Evolutionary conservation across 73 alveolate species (phyloP).

Genomic region (Tetrahymena elliotti): DNA sequence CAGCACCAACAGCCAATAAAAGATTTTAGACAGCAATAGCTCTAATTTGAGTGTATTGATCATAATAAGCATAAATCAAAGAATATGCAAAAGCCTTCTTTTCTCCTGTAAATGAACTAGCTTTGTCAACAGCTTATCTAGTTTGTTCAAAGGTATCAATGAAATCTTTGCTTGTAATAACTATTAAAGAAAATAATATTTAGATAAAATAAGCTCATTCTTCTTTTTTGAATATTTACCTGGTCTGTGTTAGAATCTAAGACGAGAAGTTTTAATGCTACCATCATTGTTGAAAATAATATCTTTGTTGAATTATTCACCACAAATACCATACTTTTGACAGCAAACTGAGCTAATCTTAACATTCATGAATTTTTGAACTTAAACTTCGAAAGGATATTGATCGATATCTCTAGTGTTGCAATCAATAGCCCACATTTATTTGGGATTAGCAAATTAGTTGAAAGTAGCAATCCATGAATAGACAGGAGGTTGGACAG

Average conservation of each 20-base stretch:
- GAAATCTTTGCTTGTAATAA: neutral
- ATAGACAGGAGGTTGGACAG: conserved; percentile 86
- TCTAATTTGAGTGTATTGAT: conserved; percentile 82
- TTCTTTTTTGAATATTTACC: conserved; percentile 51
- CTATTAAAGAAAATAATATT: neutral
- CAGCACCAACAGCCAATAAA: conserved; percentile 80
- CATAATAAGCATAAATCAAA: conserved; percentile 84
- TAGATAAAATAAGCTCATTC: neutral
- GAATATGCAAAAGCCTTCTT: conserved; percentile 84
- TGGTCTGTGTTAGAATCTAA: conserved; percentile 86
- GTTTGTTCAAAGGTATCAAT: conserved; percentile 65
- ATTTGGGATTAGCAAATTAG: conserved; percentile 48
- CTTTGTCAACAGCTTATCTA: conserved; percentile 67
- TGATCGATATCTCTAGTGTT: conserved; percentile 58
- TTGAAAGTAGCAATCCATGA: conserved; percentile 88
- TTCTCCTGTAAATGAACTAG: conserved; percentile 1
- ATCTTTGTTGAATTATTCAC: conserved; percentile 79
- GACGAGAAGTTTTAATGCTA: conserved; percentile 70
- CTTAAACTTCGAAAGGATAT: conserved; percentile 69
- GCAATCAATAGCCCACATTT: conserved; percentile 65
- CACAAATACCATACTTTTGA: conserved; percentile 85
- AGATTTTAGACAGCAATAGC: conserved; percentile 80
- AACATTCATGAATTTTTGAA: conserved; percentile 68
- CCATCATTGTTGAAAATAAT: conserved; percentile 73
- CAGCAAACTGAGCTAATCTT: conserved; percentile 75